Base-by-base conservation (phyloP, 306 rosid species). In the Cicer bijugum region DNA sequence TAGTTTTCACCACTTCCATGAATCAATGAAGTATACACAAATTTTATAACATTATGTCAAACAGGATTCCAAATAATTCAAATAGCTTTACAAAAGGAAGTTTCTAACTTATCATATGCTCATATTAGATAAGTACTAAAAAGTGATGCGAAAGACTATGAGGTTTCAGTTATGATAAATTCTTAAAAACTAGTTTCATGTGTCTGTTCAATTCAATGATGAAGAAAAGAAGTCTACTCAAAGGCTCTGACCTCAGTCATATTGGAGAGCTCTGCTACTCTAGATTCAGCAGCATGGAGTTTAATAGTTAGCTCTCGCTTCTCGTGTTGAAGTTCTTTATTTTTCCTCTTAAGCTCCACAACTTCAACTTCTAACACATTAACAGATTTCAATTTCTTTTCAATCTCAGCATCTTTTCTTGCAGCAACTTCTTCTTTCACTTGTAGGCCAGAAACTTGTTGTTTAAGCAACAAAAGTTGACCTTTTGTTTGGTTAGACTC, bases 401-500 rank as follows among this genome's bases (percentile, higher is more conserved):
- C 94, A 76, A 88, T 75, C 56, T 88, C 88, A 10, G 85, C 83
- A 76, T 94, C 99, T 79, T 88, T 91, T 84, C 81, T 87, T 12
- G 84, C 80, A n/a, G 88, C 91, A 69, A 69, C 91, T 65, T 86
- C 96, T 79, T 91, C 99, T 82, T 87, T 91, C 23, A 75, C 83
- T 86, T 80, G 99, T 28, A 94, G 82, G 83, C 90, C 80, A 7
- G 86, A 84, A 72, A 94, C 99, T 86, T 88, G 95, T 56, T 90
- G 93, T 82, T 94, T 94, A 81, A 94, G 99, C 86, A 89, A 86
- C 89, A 89, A 81, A 58, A 94, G 76, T 76, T 88, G 97, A 74
- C 91, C 91, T 81, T 94, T 94, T 14, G 95, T 91, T 82, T 89
- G 95, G 86, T 86, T 88, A 51, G 95, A 91, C 55, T 89, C 95